phyloP scores from a whole-genome alignment of 2,329 filamentous ascomycete species.

The Fusarium oxysporum region DNA sequence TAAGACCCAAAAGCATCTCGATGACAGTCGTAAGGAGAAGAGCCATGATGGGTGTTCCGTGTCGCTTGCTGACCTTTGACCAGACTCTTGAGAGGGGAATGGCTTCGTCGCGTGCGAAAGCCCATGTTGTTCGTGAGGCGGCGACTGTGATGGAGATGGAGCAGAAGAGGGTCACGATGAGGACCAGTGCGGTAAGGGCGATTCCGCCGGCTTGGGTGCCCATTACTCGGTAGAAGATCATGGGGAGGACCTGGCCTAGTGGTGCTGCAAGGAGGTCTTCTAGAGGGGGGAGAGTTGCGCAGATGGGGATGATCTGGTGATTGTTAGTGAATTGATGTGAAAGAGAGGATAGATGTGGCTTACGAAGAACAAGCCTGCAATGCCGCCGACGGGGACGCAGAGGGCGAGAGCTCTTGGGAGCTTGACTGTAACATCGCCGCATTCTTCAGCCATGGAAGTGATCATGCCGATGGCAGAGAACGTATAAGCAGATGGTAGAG shows the following conservation, averaged over 20 bases:
- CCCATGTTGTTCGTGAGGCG: conserved; percentile 78
- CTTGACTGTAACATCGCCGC: conserved; percentile 67
- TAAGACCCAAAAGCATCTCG: conserved; percentile 77
- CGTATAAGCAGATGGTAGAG: conserved; percentile 58
- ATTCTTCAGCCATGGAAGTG: conserved; percentile 68
- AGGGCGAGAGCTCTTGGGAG: conserved; percentile 75
- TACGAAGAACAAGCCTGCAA: conserved; percentile 72
- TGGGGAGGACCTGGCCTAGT: conserved; percentile 79
- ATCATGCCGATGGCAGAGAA: conserved; percentile 63
- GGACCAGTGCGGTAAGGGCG: conserved; percentile 77
- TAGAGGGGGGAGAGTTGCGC: conserved; percentile 77
- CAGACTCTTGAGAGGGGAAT: conserved; percentile 77
- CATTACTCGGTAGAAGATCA: conserved; percentile 80
- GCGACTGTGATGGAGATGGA: conserved; percentile 80
- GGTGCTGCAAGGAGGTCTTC: conserved; percentile 72
- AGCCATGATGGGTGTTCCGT: conserved; percentile 78
- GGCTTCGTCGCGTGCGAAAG: conserved; percentile 79
- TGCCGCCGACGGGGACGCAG: conserved; percentile 72
- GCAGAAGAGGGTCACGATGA: conserved; percentile 81
- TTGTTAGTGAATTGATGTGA: conserved; percentile 49
- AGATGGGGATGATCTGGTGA: conserved; percentile 38
- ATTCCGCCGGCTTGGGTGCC: conserved; percentile 81
- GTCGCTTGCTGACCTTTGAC: conserved; percentile 71
- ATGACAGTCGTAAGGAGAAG: conserved; percentile 75
- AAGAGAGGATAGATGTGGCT: conserved; percentile 52